Conservation (phyloP, 352 stramenopile species). For the Phytophthora parvispora region DNA sequence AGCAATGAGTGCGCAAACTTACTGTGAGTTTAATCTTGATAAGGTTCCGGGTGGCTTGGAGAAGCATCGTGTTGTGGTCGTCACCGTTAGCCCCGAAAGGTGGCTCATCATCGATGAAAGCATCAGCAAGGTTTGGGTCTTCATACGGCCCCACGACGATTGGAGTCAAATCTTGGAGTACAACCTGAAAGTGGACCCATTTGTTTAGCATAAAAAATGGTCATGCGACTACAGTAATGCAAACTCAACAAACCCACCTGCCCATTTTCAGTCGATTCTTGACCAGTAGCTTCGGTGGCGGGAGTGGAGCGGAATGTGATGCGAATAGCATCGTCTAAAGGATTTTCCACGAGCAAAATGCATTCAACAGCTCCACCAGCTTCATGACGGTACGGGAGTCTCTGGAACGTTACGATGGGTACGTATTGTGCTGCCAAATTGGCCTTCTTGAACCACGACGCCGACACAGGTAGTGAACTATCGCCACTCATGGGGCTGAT, state of each 20-base stretch:
- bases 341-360: slow-evolving; percentile 84
- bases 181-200: slow-evolving; percentile 24
- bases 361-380: slow-evolving; percentile 41
- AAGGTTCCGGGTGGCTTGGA: slow-evolving; percentile 60
- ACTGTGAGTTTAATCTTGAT: slow-evolving; percentile 68
- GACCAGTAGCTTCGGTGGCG: neutral
- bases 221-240: neutral
- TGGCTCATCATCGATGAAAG: slow-evolving; percentile 53
- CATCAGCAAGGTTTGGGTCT: slow-evolving; percentile 85
- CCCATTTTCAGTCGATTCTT: slow-evolving; percentile 24
- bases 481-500: slow-evolving; percentile 93
- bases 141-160: slow-evolving; percentile 84
- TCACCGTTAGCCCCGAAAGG: slow-evolving; percentile 17
- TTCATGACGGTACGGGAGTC: slow-evolving; percentile 48
- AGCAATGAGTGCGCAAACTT: neutral
- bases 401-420: slow-evolving; percentile 79
- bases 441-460: slow-evolving; percentile 91
- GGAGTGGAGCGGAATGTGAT: slow-evolving; percentile 52
- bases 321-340: slow-evolving; percentile 79
- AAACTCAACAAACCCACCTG: slow-evolving; percentile 53
- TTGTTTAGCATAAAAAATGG: too few species aligned
- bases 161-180: slow-evolving; percentile 65
- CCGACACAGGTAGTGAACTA: slow-evolving; percentile 80
- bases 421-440: slow-evolving; percentile 83
- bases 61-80: slow-evolving; percentile 60